Percentiles rank a stretch among this genome's conserved stretches.
Evolutionary conservation across 805 yeast species (phyloP).

Genomic region (Wickerhamomyces subpelliculosus): DNA sequence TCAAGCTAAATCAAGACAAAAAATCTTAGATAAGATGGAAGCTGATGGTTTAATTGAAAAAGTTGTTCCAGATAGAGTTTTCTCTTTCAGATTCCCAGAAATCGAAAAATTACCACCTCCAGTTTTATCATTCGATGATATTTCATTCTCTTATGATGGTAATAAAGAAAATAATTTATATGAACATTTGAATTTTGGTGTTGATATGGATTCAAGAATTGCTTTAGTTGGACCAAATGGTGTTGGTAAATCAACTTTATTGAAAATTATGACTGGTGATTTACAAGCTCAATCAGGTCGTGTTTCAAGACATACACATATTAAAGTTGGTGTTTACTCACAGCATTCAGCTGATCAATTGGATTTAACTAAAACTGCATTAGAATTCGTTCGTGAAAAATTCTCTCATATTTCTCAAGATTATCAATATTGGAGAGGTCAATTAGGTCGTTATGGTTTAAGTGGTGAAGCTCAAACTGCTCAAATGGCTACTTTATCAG

Average conservation of each 20-base stretch:
- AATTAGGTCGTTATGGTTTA: slow-evolving; percentile 95
- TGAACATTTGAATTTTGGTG: slow-evolving; percentile 90
- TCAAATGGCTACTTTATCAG: slow-evolving; percentile 96
- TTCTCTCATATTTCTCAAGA: slow-evolving; percentile 89
- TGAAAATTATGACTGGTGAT: slow-evolving; percentile 95
- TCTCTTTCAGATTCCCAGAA: slow-evolving; percentile 88
- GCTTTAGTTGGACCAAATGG: slow-evolving; percentile 99
- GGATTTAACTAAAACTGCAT: slow-evolving; percentile 89
- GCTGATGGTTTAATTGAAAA: slow-evolving; percentile 96
- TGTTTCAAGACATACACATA: slow-evolving; percentile 94
- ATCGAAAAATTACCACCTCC: slow-evolving; percentile 99
- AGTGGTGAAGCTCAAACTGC: slow-evolving; percentile 99
- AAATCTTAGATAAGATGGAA: slow-evolving; percentile 99
- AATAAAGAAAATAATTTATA: slow-evolving; percentile 80
- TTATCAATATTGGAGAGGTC: slow-evolving; percentile 98
- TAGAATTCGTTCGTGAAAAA: slow-evolving; percentile 95
- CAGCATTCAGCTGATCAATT: slow-evolving; percentile 99
- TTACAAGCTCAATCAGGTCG: slow-evolving; percentile 87
- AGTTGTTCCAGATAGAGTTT: slow-evolving; percentile 88
- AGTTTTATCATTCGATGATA: slow-evolving; percentile 92
- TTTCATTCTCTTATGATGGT: slow-evolving; percentile 86
- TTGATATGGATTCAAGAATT: slow-evolving; percentile 98
- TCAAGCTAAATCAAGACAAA: slow-evolving; percentile 99
- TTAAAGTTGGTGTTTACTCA: slow-evolving; percentile 96
- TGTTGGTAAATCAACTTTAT: slow-evolving; percentile 95